Conservation (phyloP, 2,329 filamentous ascomycete genomes). For the Cladosporium colombiae region DNA sequence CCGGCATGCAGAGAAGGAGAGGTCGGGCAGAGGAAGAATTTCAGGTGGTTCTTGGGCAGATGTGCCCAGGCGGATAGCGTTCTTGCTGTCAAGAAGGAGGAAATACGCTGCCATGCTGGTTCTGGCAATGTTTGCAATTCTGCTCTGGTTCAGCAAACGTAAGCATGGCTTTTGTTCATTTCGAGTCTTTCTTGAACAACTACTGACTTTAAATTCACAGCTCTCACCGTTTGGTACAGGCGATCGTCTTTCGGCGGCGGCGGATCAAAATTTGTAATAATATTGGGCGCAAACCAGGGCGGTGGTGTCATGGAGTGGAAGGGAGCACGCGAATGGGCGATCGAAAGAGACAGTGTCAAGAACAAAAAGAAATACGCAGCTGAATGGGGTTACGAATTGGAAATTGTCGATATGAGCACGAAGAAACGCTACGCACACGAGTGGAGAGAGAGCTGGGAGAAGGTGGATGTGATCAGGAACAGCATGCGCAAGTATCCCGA, state of each 20-base stretch:
- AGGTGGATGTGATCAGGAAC: slow-evolving; percentile 89
- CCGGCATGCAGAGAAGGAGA: slow-evolving; percentile 74
- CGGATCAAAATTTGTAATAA: slow-evolving; percentile 88
- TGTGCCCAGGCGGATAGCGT: slow-evolving; percentile 29
- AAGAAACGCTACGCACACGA: slow-evolving; percentile 99
- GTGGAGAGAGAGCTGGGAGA: slow-evolving; percentile 99
- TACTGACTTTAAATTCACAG: slow-evolving; percentile 41
- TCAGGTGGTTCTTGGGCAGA: slow-evolving; percentile 23
- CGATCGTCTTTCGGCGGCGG: slow-evolving; percentile 73
- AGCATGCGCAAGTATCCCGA: slow-evolving; percentile 91
- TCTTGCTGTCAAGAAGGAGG: slow-evolving; percentile 34
- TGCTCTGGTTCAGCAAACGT: slow-evolving; percentile 33
- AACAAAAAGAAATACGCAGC: slow-evolving; percentile 90
- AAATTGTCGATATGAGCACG: slow-evolving; percentile 97
- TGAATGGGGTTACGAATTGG: slow-evolving; percentile 91
- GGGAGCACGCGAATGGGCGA: slow-evolving; percentile 94
- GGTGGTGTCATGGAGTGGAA: slow-evolving; percentile 99
- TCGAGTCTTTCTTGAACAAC: not conserved
- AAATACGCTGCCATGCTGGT: slow-evolving; percentile 32
- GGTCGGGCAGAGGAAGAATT: slow-evolving; percentile 58
- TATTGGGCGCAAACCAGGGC: slow-evolving; percentile 89
- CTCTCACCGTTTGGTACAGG: slow-evolving; percentile 63
- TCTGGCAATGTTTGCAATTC: slow-evolving; percentile 28
- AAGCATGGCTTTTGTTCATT: slow-evolving; percentile 18
- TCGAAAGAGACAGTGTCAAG: slow-evolving; percentile 90